A percentile compares a stretch with the other conserved stretches of the same genome.
Conservation (phyloP, 768 basidiomycete species). For the Inosperma sp. region DNA sequence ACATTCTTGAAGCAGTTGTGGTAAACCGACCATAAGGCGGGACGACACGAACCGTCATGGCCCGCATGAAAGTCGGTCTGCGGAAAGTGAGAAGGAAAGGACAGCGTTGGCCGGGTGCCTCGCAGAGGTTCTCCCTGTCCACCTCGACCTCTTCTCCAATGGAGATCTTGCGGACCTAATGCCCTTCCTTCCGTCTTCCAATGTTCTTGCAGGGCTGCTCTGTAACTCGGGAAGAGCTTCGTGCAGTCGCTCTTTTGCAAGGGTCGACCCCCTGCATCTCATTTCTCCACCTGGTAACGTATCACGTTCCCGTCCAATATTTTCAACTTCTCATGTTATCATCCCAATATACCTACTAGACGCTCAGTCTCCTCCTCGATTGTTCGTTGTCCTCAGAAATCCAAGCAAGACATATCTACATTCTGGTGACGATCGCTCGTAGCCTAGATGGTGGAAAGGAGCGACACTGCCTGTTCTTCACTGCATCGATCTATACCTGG, state of each 20-base stretch:
- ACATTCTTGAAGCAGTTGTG: too few relatives aligned
- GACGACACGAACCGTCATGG: slow-evolving; percentile 3
- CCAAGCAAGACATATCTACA: neutral
- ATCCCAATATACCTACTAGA: too few relatives aligned
- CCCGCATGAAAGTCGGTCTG: slow-evolving; percentile 5
- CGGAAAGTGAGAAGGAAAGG: slow-evolving; percentile 4
- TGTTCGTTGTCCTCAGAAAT: neutral
- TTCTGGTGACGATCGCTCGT: neutral
- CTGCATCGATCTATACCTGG: too few relatives aligned
- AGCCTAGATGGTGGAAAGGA: neutral
- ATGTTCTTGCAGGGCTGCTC: neutral
- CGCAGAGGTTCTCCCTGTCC: slow-evolving; percentile 7
- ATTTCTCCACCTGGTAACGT: slow-evolving; percentile 6
- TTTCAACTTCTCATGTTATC: slow-evolving; percentile 5
- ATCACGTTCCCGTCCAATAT: neutral
- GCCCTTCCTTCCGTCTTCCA: slow-evolving; percentile 2
- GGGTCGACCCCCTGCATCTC: slow-evolving; percentile 1
- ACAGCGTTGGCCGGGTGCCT: slow-evolving; percentile 5
- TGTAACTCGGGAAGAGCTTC: neutral
- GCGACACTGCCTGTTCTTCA: too few relatives aligned
- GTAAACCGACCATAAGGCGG: too few relatives aligned
- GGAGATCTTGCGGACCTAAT: slow-evolving; percentile 1
- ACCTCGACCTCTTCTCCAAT: slow-evolving; percentile 1
- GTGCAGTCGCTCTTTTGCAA: neutral
- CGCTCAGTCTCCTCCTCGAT: neutral